Percentiles rank a stretch among this genome's conserved stretches.
Evolutionary conservation across 2,329 filamentous ascomycete species (phyloP).

Genomic region (Ascochyta viciae-villosae): DNA sequence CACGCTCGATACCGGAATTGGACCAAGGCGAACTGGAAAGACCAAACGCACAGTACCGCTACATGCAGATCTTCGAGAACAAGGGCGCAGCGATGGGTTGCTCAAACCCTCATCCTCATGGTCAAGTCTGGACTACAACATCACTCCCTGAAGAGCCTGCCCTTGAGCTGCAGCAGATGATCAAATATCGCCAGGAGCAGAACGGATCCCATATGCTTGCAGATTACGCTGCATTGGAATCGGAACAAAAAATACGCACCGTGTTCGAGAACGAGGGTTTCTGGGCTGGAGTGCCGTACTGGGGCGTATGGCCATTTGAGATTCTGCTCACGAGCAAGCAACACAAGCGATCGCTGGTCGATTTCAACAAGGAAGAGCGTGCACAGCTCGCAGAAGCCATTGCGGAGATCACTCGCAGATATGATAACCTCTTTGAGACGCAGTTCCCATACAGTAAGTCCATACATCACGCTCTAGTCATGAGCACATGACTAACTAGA

Average conservation of each 20-base stretch:
- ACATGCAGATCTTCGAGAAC: slow-evolving; percentile 99
- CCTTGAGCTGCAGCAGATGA: slow-evolving; percentile 78
- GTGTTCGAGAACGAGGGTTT: slow-evolving; percentile 89
- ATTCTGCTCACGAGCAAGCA: slow-evolving; percentile 85
- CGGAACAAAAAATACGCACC: slow-evolving; percentile 80
- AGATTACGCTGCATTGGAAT: slow-evolving; percentile 86
- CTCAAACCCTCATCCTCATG: slow-evolving; percentile 97
- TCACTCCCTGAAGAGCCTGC: slow-evolving; percentile 87
- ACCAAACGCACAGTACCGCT: slow-evolving; percentile 81
- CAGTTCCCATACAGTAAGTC: slow-evolving; percentile 90
- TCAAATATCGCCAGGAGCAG: slow-evolving; percentile 77
- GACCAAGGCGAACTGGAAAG: slow-evolving; percentile 54
- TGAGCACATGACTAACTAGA: slow-evolving; percentile 14
- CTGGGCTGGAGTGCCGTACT: slow-evolving; percentile 92
- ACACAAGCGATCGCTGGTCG: slow-evolving; percentile 84
- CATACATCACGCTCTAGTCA: not conserved
- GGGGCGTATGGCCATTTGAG: slow-evolving; percentile 97
- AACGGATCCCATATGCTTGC: slow-evolving; percentile 77
- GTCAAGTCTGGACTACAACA: slow-evolving; percentile 95
- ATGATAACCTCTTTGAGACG: slow-evolving; percentile 97
- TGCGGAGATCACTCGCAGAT: slow-evolving; percentile 85
- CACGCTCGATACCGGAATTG: slow-evolving; percentile 57
- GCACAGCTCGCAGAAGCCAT: slow-evolving; percentile 80
- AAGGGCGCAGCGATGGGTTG: slow-evolving; percentile 98
- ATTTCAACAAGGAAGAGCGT: slow-evolving; percentile 76